Base-by-base conservation (phyloP, 257 asterid genomes). In the Ocimum tenuiflorum region DNA sequence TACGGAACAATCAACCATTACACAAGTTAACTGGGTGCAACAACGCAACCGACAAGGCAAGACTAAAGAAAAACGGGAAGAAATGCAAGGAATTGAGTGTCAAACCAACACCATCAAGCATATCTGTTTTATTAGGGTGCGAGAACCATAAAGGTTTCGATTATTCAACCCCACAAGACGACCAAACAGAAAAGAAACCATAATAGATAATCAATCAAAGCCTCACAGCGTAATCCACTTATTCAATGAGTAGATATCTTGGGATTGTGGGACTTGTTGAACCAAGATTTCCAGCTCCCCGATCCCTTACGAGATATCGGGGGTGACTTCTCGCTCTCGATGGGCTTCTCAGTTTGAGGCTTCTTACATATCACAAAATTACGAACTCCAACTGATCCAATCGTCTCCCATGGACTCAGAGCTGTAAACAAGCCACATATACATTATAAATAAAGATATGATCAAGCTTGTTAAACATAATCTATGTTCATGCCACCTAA, bases 321-420 rank as follows among this genome's bases (percentile, higher is more conserved):
- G 0, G 82, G 38, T 41, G 79, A 13, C 67, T 73, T 72, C 72
- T 74, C 84, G 31, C 31, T 4, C 2, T 27, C 31, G 31, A 27
- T 4, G 0, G 83, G 14, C 4, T 72, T 75, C 67, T 76, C 86
- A 0, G 65, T 13, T 67, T 79, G 77, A 5, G 91, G 95, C 77
- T 84, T 88, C 96, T 86, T 92, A 87, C 88, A 89, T 15, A 92
- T 80, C 88, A 86, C 65, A 69, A 92, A 92, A 19, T 84, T 92
- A 3, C 99, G 85, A 3, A 84, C 79, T 19, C 99, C 99, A 0
- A 72, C 62, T 2, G 99, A 84, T 3, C 97, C 99, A 23, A 92
- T 92, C 2, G 90, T 77, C 65, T 87, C 95, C 99, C 95, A 89
- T 43, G 96, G 88, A 54, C 77, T 73, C 77, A 89, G 77, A 69